Evolutionary conservation across 2,329 filamentous ascomycete genomes (phyloP).

Genomic region (Fusarium buharicum): DNA sequence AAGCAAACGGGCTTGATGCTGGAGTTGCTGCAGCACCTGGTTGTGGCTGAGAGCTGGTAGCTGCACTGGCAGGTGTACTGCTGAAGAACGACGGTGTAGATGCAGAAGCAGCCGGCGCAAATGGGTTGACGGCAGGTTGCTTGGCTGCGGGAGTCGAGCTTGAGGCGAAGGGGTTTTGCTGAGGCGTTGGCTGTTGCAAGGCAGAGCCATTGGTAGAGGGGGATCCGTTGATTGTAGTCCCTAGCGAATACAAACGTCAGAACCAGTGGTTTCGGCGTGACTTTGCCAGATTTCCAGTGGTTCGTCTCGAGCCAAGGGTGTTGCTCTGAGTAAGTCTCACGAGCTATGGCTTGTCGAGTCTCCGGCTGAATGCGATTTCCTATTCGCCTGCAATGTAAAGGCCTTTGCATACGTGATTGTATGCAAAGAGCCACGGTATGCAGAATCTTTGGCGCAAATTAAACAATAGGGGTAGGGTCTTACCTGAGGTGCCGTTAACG

Average conservation of each 20-base stretch:
- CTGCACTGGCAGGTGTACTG: slow-evolving; percentile 11
- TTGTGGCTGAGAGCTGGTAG: slow-evolving; percentile 6
- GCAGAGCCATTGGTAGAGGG: slow-evolving; percentile 19
- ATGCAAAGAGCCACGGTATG: slow-evolving; percentile 30
- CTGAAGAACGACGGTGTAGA: slow-evolving; percentile 9
- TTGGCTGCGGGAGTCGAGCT: slow-evolving; percentile 6
- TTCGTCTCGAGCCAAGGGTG: slow-evolving; percentile 42
- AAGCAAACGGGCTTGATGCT: slow-evolving; percentile 32
- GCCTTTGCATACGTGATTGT: slow-evolving; percentile 14
- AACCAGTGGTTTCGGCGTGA: slow-evolving; percentile 44
- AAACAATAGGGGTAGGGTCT: slow-evolving; percentile 33
- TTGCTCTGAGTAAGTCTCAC: slow-evolving; percentile 28
- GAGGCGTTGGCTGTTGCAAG: slow-evolving; percentile 32
- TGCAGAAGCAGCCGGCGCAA: slow-evolving; percentile 24
- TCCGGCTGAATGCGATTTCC: slow-evolving; percentile 43
- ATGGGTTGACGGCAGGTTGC: slow-evolving; percentile 35
- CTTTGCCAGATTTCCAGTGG: slow-evolving; percentile 46
- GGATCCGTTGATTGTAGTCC: slow-evolving; percentile 42
- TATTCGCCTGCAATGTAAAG: slow-evolving; percentile 37
- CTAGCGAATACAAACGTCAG: slow-evolving; percentile 46
- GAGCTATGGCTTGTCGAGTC: slow-evolving; percentile 42
- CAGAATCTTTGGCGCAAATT: slow-evolving; percentile 44
- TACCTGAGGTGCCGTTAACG: slow-evolving; percentile 40
- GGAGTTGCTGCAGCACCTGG: slow-evolving; percentile 6
- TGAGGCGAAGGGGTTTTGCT: slow-evolving; percentile 42